Evolutionary conservation across 2,329 filamentous ascomycete genomes (phyloP).

Genomic region (Alternaria metachromatica): DNA sequence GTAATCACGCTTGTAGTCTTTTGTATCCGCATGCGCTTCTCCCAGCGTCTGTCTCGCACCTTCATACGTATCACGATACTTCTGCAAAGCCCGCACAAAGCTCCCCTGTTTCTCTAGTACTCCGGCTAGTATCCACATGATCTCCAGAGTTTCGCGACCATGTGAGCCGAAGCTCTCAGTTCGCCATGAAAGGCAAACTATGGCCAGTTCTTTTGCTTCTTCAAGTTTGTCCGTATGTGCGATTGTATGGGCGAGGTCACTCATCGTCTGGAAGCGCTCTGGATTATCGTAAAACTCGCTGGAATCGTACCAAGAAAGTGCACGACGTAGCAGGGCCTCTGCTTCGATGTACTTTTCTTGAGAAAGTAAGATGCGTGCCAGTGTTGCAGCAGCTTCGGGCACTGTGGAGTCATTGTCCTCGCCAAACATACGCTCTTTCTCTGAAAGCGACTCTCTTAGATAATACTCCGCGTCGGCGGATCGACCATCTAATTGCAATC

Average conservation of each 20-base stretch:
- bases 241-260: not conserved
- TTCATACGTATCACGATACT: not conserved
- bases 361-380: not conserved
- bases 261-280: not conserved
- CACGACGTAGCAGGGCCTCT: not conserved
- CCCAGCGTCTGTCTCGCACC: not conserved
- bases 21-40: not conserved
- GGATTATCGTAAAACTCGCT: not conserved
- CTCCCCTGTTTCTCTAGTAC: not conserved
- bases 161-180: not conserved
- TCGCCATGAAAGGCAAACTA: not conserved
- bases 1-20: not conserved
- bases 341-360: not conserved
- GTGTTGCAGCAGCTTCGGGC: not conserved
- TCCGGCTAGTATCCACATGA: not conserved
- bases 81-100: not conserved
- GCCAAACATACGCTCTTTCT: not conserved
- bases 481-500: not conserved
- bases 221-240: not conserved
- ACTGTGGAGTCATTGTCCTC: not conserved
- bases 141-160: not conserved
- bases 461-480: not conserved
- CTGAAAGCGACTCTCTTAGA: not conserved
- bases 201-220: not conserved
- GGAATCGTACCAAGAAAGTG: not conserved